Evolutionary conservation across 768 basidiomycete genomes (phyloP).

Genomic region (Naganishia friedmannii): DNA sequence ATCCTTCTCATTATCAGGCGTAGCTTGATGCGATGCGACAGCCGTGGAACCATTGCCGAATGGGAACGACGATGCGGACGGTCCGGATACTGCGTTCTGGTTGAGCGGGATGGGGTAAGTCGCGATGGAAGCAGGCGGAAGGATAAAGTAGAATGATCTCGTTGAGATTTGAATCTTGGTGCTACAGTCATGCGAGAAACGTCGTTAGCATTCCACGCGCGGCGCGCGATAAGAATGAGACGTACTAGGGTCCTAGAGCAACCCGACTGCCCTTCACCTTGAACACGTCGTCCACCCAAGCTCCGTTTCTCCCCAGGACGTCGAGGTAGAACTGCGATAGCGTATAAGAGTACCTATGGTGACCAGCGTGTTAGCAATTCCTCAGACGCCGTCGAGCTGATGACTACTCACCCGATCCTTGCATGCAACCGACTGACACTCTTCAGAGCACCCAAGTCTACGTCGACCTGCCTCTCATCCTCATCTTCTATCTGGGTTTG

Average conservation of each 20-base stretch:
- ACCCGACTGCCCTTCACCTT: constrained; percentile 80
- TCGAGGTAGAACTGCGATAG: constrained; percentile 58
- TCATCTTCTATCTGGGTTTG: constrained; percentile 12
- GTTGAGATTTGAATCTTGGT: constrained; percentile 97
- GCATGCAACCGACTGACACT: constrained; percentile 97
- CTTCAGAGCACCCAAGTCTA: constrained; percentile 91
- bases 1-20: constrained; percentile 21
- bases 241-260: constrained; percentile 77
- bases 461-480: constrained; percentile 50
- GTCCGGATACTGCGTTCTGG: background rate
- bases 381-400: background rate
- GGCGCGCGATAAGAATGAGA: constrained; percentile 3
- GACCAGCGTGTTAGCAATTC: background rate
- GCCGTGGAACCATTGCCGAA: background rate
- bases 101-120: constrained; percentile 29
- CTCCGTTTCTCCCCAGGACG: constrained; percentile 93
- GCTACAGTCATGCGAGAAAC: constrained; percentile 54
- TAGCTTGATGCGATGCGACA: background rate
- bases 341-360: constrained; percentile 39
- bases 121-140: constrained; percentile 64
- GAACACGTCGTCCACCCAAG: constrained; percentile 98
- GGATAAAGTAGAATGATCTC: constrained; percentile 91
- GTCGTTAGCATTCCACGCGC: background rate
- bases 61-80: constrained; percentile 9
- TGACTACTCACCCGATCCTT: constrained; percentile 66